A percentile compares a stretch with the other conserved stretches of the same genome.
Conservation (phyloP, 371 early-diverging fungal genomes). For the Apophysomyces ossiformis region DNA sequence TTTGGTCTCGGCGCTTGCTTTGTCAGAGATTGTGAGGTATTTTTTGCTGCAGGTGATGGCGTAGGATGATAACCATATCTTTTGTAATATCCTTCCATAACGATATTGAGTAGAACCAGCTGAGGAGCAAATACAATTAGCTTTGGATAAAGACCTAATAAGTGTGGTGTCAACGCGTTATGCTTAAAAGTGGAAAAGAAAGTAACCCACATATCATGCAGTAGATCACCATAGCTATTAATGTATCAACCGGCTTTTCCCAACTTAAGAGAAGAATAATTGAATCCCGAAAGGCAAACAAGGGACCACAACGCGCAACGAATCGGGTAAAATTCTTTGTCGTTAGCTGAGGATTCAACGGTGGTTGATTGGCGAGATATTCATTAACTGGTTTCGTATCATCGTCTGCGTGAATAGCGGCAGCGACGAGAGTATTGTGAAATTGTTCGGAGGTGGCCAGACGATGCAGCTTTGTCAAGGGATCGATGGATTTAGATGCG, state of each 20-base stretch:
- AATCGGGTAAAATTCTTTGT: constrained; percentile 53
- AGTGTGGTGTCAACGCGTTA: neutral
- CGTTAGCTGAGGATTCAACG: constrained; percentile 45
- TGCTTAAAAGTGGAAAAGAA: neutral
- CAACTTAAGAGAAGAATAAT: constrained; percentile 50
- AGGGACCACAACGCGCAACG: constrained; percentile 47
- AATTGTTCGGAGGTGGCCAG: constrained; percentile 32
- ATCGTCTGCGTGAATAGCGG: constrained; percentile 42
- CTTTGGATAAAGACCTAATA: constrained; percentile 42
- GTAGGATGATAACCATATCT: constrained; percentile 4
- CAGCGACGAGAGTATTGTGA: constrained; percentile 42
- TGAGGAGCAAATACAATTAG: constrained; percentile 42
- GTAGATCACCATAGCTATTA: constrained; percentile 40
- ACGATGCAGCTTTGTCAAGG: constrained; percentile 6
- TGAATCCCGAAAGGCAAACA: constrained; percentile 47
- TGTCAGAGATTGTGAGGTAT: neutral
- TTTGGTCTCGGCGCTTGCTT: constrained; percentile 2
- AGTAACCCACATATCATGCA: constrained; percentile 43
- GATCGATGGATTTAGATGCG: constrained; percentile 2
- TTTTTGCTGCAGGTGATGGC: neutral
- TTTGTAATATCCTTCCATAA: constrained; percentile 17
- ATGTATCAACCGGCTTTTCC: constrained; percentile 48
- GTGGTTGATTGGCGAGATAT: constrained; percentile 43
- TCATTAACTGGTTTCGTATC: constrained; percentile 30
- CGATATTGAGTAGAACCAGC: constrained; percentile 24